Base-by-base conservation (phyloP, 1,284 basidiomycete species). In the Trichosporon asahii region DNA sequence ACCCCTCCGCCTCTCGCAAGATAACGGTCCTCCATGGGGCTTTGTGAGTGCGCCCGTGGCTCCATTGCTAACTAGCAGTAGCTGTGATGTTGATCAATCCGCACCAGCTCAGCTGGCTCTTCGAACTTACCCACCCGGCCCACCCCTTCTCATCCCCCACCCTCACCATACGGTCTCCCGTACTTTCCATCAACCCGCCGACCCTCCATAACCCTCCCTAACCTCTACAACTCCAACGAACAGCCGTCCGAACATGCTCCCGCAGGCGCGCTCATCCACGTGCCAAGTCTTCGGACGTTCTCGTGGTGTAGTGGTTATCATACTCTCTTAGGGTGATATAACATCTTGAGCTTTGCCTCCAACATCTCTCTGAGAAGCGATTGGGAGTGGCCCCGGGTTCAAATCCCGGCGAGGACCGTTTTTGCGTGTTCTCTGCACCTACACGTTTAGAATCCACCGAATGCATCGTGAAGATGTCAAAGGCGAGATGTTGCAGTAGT, bases 341-440 rank as follows among this genome's bases (percentile, higher is more conserved):
- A 53, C 49, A 53, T 53, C 49, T 53, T 53, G 49, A 53, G 49
- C 49, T 53, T 53, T 53, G 49, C 49, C 49, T 53, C 49, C 49
- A 23, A 9, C 31, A 9, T 33, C 49, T 53, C 18, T 53, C 21
- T 23, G 18, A n/a, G n/a, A n/a, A n/a, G 44, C 44, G 44, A 18
- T n/a, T 46, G 44, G 44, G 44, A 46, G 44, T 46, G 44, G 44
- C 44, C 44, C 44, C 44, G 44, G 44, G 44, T 46, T 46, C 44
- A 46, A 46, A 46, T 46, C 44, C 44, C 44, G 44, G 44, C 44
- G 44, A 46, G 44, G 44, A 46, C 44, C 44, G 44, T 46, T 46
- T 46, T 46, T 46, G 15, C 15, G 44, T 46, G n/a, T 18, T 12
- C 37, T 9, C 7, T 12, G 37, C 40, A 44, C 14, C 40, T 18